Evolutionary conservation across 139 green algal genomes (phyloP).

Genomic region (Tetraselmis striata): DNA sequence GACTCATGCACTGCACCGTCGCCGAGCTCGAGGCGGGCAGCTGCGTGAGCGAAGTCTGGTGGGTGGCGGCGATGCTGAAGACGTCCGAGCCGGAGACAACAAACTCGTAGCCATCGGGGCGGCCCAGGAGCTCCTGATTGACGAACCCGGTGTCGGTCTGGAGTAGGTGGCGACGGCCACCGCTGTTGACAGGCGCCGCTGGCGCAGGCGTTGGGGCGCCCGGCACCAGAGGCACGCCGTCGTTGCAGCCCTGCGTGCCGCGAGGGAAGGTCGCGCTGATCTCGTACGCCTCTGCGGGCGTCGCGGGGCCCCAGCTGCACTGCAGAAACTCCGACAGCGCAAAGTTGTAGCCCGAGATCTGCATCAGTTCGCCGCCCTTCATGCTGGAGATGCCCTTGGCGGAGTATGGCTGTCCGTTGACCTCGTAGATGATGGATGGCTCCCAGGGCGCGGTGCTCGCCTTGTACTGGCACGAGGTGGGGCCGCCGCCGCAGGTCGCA

Average conservation of each 20-base stretch:
- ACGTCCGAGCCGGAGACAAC: background rate
- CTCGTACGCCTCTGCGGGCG: background rate
- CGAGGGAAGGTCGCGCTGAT: background rate
- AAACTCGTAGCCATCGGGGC: background rate
- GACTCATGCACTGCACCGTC: background rate
- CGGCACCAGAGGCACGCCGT: background rate
- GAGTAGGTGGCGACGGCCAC: background rate
- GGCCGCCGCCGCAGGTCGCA: background rate
- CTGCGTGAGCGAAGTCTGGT: background rate
- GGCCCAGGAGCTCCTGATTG: background rate
- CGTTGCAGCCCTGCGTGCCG: background rate
- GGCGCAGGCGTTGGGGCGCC: background rate
- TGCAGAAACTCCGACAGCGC: conserved; percentile 2
- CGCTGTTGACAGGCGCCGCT: background rate
- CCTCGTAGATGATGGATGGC: background rate
- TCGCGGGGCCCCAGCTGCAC: background rate
- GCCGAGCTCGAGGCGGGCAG: background rate
- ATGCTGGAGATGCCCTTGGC: background rate
- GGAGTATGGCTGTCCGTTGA: background rate
- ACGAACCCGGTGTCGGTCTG: background rate
- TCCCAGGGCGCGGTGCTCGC: conserved; percentile 8
- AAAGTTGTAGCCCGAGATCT: conserved; percentile 9
- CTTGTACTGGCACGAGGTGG: background rate
- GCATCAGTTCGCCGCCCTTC: conserved; percentile 4
- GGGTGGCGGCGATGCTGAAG: background rate